Base-by-base conservation (phyloP, 768 basidiomycete genomes). In the Amanita rimosa region DNA sequence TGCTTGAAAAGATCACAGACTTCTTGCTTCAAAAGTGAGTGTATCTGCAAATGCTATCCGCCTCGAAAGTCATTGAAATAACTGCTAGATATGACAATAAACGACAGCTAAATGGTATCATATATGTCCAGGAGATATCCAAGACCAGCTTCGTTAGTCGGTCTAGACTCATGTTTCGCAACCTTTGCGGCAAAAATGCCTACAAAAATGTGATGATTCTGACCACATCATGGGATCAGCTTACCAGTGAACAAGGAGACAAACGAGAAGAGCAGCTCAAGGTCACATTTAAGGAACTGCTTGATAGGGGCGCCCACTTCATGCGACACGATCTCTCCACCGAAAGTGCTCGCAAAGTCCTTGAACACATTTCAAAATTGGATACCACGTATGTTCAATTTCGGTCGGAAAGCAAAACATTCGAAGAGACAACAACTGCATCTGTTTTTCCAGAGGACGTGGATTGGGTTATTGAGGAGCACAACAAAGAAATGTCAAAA, bases 211-310 rank as follows among this genome's bases (percentile, higher is more conserved):
- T 74, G 36, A 62, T 70, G 37, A 59, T 73, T 48, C 63, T 67
- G 48, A 73, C 73, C 49, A 74, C 64, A 37, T 71, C 66, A 66
- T 73, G 72, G 71, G 64, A 63, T 10, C 60, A 59, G 44, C 65
- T 69, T 45, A 54, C 57, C 49, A 56, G 57, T 52, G 55, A 53
- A 46, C 63, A 60, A 51, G n/a, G 59, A 37, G 68, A 60, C 46
- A 54, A 57, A 19, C 63, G 69, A n/a, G 70, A 73, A 52, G 45
- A 45, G 0, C 64, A 71, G 54, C 64, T 73, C 10, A 59, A 61
- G 29, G 11, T 19, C 1, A 65, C 62, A 42, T 72, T 67, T 61
- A 66, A 69, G 54, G 39, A 40, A 21, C 39, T 40, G 16, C 16
- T 38, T 1, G 19, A 38, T 17, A 16, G 36, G 36, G 19, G 10